Evolutionary conservation across 192 early-diverging fungal species (phyloP).

Genomic region (Phycomyces nitens): DNA sequence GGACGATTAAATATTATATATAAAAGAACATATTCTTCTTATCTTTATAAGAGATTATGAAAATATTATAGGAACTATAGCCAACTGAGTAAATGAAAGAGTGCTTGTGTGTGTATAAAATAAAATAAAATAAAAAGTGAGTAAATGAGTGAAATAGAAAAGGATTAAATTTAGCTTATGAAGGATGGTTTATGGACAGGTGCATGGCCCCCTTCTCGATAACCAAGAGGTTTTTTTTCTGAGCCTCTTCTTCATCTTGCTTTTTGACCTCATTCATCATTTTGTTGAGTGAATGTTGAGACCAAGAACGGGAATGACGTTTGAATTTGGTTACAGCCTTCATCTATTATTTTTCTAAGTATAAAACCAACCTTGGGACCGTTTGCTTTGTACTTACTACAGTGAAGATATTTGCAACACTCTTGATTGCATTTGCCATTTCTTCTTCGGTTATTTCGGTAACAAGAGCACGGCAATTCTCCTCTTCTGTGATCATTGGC

Average conservation of each 20-base stretch:
- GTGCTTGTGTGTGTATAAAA: no score
- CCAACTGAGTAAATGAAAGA: background rate
- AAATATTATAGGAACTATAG: background rate
- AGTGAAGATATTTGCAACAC: conserved; percentile 54
- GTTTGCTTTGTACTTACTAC: conserved; percentile 65
- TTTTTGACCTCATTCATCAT: conserved; percentile 17
- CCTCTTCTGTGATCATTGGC: conserved; percentile 62
- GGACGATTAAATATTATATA: no score
- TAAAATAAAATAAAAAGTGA: background rate
- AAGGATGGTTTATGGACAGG: no score
- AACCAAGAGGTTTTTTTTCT: background rate
- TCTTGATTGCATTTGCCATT: conserved; percentile 69
- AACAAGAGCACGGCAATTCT: conserved; percentile 72
- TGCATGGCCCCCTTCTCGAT: no score
- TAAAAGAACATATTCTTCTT: no score
- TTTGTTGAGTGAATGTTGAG: conserved; percentile 29
- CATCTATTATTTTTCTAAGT: conserved; percentile 23
- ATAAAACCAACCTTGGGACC: background rate
- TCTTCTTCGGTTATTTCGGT: conserved; percentile 87
- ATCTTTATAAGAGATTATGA: no score
- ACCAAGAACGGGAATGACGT: conserved; percentile 36
- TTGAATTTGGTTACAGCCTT: conserved; percentile 52
- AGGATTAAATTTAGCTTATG: background rate
- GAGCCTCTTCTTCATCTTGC: conserved; percentile 1
- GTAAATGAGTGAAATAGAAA: background rate